Conservation (phyloP, 768 basidiomycete genomes). For the Russula earlei region DNA sequence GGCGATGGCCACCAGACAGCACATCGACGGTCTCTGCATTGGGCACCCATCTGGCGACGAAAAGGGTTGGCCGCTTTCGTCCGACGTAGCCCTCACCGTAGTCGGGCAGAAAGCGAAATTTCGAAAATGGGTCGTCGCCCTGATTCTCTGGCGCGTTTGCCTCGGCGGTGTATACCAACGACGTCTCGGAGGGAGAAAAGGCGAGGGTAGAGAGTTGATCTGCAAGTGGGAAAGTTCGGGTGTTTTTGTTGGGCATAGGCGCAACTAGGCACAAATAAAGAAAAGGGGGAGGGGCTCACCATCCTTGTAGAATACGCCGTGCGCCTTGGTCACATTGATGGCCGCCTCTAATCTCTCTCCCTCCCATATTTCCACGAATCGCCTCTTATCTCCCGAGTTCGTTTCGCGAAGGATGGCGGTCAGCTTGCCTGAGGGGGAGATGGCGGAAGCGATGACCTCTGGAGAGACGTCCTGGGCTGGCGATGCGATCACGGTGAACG, state of each 20-base stretch:
- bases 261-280: neutral
- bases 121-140: slow-evolving; percentile 8
- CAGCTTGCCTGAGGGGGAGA: slow-evolving; percentile 22
- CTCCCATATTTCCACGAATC: slow-evolving; percentile 26
- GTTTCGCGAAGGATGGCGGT: slow-evolving; percentile 23
- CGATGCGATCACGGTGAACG: slow-evolving; percentile 11
- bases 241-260: neutral
- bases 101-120: slow-evolving; percentile 16
- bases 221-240: neutral
- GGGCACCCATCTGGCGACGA: slow-evolving; percentile 2
- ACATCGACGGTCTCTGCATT: neutral
- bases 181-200: slow-evolving; percentile 17
- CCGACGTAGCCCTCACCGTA: slow-evolving; percentile 16
- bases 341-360: slow-evolving; percentile 19
- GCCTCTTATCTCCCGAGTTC: slow-evolving; percentile 16
- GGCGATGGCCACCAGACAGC: neutral
- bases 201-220: slow-evolving; percentile 15
- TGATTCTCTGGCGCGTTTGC: slow-evolving; percentile 12
- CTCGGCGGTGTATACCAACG: slow-evolving; percentile 19
- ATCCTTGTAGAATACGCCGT: slow-evolving; percentile 24
- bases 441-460: slow-evolving; percentile 16
- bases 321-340: slow-evolving; percentile 19
- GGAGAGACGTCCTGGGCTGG: slow-evolving; percentile 18
- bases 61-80: slow-evolving; percentile 14
- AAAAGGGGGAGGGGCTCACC: slow-evolving; percentile 15